Base-by-base conservation (phyloP, 2,329 filamentous ascomycete genomes). In the Teratosphaeria gauchensis region DNA sequence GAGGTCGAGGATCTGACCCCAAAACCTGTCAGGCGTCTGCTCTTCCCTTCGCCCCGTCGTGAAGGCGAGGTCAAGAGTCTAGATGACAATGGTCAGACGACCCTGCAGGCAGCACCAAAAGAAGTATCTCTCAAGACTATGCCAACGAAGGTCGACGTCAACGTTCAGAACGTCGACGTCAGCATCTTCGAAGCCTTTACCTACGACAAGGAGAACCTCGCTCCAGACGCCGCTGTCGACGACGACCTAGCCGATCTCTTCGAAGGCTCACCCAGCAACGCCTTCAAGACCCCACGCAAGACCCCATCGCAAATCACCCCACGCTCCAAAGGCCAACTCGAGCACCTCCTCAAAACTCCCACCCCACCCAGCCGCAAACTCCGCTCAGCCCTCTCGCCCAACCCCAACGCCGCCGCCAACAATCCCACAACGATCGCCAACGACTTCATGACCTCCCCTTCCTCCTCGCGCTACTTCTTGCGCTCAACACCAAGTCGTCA, bases 41-140 rank as follows among this genome's bases (percentile, higher is more conserved):
- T 94, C 0, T 94, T 94, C 67, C 87, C 89, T 0, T 91, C 88
- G 0, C 89, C 89, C 1, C 80, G 85, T 51, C 87, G 87, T 63
- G 82, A 84, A 32, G 82, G 81, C 38, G 78, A 83, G 53, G 75
- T 80, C 1, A 89, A 84, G 68, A 80, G 82, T 24, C 77, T 89
- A 2, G 80, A 81, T 54, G 83, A 86, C 70, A 72, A 35, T 53
- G 59, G 56, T 32, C 42, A 62, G 53, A 48, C 54, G 16, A 57
- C 56, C 16, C 33, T 57, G 33, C 54, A 61, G 56, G 63, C 57
- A 58, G 66, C 19, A 62, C 61, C 28, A 56, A 19, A 9, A 48
- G 42, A 19, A 8, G 57, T 55, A 7, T 16, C 19, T 0, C 19
- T 32, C 11, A 55, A 75, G 21, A 31, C 54, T 63, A 32, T 35